phyloP scores from a whole-genome alignment of 78 protist genomes.

The Monocercomonoides exilis region DNA sequence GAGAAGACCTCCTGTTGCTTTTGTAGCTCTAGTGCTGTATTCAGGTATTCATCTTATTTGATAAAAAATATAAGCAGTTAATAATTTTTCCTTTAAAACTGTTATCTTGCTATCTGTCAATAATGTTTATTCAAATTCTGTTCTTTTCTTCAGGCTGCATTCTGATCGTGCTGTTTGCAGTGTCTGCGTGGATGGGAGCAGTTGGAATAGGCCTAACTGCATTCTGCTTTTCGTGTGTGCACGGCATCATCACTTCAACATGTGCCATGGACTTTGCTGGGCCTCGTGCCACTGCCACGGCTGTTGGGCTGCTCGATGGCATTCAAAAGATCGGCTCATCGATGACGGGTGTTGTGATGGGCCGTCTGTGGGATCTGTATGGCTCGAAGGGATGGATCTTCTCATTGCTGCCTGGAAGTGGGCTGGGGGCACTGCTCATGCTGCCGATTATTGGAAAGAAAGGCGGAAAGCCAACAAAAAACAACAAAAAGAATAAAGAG shows the following conservation, averaged over 20 bases:
- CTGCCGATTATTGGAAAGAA: neutral
- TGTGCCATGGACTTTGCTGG: conserved; percentile 44
- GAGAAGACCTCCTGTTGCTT: conserved; percentile 34
- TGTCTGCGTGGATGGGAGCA: neutral
- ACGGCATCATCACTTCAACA: conserved; percentile 36
- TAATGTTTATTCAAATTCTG: too few species aligned
- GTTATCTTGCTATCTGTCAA: too few species aligned
- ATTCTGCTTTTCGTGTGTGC: conserved; percentile 19
- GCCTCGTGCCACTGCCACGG: neutral
- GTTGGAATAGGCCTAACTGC: conserved; percentile 4
- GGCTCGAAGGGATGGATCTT: neutral
- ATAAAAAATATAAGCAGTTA: neutral
- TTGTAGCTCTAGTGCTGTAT: neutral
- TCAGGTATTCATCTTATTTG: neutral
- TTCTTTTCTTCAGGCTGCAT: neutral
- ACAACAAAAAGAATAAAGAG: neutral
- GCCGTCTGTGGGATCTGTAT: neutral
- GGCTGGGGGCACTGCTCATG: neutral
- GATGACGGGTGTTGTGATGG: neutral
- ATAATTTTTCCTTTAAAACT: too few species aligned
- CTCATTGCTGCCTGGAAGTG: neutral
- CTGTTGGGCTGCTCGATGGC: conserved; percentile 40
- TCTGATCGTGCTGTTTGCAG: neutral
- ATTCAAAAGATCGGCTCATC: conserved; percentile 26
- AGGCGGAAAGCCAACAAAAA: neutral